Evolutionary conservation across 2,329 filamentous ascomycete genomes (phyloP).

Genomic region (Bimuria novae-zelandiae): DNA sequence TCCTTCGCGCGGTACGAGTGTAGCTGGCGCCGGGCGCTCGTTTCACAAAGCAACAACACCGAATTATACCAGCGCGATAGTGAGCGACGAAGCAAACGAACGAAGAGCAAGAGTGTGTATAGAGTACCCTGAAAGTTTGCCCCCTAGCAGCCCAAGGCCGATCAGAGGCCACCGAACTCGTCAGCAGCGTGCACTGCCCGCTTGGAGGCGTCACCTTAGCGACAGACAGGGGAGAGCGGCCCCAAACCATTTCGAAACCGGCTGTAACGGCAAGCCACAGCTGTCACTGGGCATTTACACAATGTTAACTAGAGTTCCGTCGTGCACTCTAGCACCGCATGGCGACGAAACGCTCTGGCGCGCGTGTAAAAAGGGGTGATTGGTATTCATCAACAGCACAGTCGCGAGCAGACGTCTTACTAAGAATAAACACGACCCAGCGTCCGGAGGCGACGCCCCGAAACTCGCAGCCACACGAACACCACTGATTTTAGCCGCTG

Average conservation of each 20-base stretch:
- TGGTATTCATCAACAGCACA: neutral
- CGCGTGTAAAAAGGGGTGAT: neutral
- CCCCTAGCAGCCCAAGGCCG: neutral
- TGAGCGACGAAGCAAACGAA: slow-evolving; percentile 11
- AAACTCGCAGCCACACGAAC: neutral
- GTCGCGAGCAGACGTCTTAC: neutral
- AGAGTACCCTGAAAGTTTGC: neutral
- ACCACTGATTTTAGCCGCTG: neutral
- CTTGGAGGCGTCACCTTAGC: slow-evolving; percentile 13
- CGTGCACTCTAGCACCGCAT: neutral
- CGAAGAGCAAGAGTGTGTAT: neutral
- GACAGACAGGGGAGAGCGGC: slow-evolving; percentile 23
- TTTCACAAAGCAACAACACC: neutral
- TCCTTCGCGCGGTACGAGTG: neutral
- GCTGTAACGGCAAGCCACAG: slow-evolving; percentile 1
- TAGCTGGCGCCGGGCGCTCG: neutral
- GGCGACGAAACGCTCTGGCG: neutral
- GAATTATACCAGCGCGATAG: slow-evolving; percentile 12
- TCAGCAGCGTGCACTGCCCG: slow-evolving; percentile 17
- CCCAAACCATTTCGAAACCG: slow-evolving; percentile 9
- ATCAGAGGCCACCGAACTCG: neutral
- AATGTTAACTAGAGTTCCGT: neutral
- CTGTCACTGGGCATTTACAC: neutral
- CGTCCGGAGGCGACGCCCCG: slow-evolving; percentile 1
- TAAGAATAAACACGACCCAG: neutral